Evolutionary conservation across 495 filamentous ascomycete genomes (phyloP).

Genomic region (Tricharina praecox): DNA sequence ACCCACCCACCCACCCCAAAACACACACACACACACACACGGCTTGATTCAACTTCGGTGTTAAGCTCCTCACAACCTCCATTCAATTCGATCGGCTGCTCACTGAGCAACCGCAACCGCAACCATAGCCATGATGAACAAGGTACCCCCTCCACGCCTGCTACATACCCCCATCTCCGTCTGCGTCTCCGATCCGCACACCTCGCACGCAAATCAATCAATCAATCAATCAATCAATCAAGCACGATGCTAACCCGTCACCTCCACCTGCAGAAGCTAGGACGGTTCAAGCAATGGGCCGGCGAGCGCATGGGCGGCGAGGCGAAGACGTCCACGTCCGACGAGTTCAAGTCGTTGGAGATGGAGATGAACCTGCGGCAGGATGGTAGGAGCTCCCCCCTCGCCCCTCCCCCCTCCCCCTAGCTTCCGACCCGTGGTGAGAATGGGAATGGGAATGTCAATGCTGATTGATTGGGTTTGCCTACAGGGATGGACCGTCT

Average conservation of each 20-base stretch:
- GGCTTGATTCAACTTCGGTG: too few species aligned
- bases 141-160: slow-evolving; percentile 1
- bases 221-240: too few species aligned
- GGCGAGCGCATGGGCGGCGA: slow-evolving; percentile 94
- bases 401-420: neutral
- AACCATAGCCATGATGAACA: slow-evolving; percentile 1
- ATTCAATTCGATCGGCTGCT: too few species aligned
- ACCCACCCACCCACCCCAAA: too few species aligned
- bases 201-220: too few species aligned
- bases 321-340: slow-evolving; percentile 69
- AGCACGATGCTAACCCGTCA: neutral
- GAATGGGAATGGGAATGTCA: too few species aligned
- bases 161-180: too few species aligned
- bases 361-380: slow-evolving; percentile 82
- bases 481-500: slow-evolving; percentile 79
- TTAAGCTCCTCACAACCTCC: too few species aligned
- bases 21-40: too few species aligned
- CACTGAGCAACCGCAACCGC: neutral
- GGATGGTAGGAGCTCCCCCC: slow-evolving; percentile 48
- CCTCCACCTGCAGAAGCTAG: slow-evolving; percentile 51
- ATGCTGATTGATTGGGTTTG: too few species aligned
- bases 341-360: slow-evolving; percentile 88
- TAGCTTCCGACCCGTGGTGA: slow-evolving; percentile 6
- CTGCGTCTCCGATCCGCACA: too few species aligned
- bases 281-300: slow-evolving; percentile 96